These are phyloP conservation scores for Stagonosporopsis vannaccii DNA, from an alignment of 2,329 filamentous ascomycete genomes.

Conservation along the genomic window DNA sequence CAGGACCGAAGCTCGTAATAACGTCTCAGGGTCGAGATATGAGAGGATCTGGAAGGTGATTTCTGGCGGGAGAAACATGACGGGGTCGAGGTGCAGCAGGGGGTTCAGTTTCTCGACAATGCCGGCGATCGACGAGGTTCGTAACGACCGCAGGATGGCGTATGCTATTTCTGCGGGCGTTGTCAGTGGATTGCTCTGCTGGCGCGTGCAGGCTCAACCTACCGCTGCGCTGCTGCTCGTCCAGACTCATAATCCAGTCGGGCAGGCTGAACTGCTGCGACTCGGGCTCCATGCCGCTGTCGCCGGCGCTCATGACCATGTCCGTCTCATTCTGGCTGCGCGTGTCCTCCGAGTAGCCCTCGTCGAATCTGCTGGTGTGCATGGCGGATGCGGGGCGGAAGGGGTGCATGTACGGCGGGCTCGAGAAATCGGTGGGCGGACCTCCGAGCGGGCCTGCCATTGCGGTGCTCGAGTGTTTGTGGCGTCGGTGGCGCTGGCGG, in stretches of 20 bases:
- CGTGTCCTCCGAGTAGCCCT: conserved; percentile 85
- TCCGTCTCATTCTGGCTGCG: conserved; percentile 57
- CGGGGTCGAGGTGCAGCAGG: conserved; percentile 90
- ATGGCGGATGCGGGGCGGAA: conserved; percentile 48
- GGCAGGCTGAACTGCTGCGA: conserved; percentile 53
- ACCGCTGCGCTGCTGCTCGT: conserved; percentile 64
- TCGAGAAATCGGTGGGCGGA: conserved; percentile 35
- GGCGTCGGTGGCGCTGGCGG: neutral
- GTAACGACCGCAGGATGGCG: conserved; percentile 76
- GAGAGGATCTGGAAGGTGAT: conserved; percentile 89
- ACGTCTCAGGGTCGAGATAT: conserved; percentile 80
- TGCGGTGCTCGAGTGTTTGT: conserved; percentile 20
- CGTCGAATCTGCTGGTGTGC: conserved; percentile 66
- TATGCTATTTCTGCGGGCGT: conserved; percentile 74
- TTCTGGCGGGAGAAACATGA: conserved; percentile 83
- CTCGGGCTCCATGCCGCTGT: conserved; percentile 44
- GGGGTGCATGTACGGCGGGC: conserved; percentile 45
- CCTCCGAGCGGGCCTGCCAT: conserved; percentile 42
- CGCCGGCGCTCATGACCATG: conserved; percentile 46
- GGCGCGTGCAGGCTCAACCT: conserved; percentile 25
- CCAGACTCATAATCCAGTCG: conserved; percentile 62
- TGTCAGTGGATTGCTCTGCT: conserved; percentile 11
- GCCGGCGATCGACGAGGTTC: conserved; percentile 78
- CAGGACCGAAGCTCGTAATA: conserved; percentile 79
- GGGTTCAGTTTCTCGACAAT: conserved; percentile 83